Conservation (phyloP, 805 yeast genomes). For the Sugiyamaella marilandica region DNA sequence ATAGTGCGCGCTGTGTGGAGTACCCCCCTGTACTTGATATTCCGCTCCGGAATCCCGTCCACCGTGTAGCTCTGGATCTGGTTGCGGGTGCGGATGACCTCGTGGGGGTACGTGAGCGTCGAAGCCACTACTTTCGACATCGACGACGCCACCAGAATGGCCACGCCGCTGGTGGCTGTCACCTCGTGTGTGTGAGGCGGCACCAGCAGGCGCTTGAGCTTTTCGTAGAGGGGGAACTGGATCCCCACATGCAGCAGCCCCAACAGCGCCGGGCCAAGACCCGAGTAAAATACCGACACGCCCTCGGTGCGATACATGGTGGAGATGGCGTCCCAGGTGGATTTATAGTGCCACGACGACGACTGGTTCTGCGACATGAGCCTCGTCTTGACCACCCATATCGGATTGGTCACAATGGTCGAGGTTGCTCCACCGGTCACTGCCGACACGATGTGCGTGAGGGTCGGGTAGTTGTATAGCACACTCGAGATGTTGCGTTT, state of each 20-base stretch:
- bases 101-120: conserved; percentile 90
- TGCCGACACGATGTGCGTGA: conserved; percentile 52
- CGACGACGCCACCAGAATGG: conserved; percentile 57
- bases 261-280: conserved; percentile 82
- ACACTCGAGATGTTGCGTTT: conserved; percentile 47
- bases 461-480: conserved; percentile 31
- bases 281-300: conserved; percentile 73
- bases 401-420: conserved; percentile 83
- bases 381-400: conserved; percentile 96
- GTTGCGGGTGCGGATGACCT: conserved; percentile 84
- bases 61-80: conserved; percentile 45
- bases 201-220: conserved; percentile 54
- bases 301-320: conserved; percentile 83
- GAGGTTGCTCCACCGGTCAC: conserved; percentile 85
- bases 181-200: conserved; percentile 14
- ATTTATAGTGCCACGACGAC: conserved; percentile 50
- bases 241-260: conserved; percentile 93
- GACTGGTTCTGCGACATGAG: conserved; percentile 58
- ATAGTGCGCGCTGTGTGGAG: conserved; percentile 37
- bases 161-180: conserved; percentile 5
- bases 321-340: conserved; percentile 77
- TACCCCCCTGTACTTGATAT: conserved; percentile 32
- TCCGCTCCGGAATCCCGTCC: conserved; percentile 14
- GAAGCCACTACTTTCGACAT: conserved; percentile 85
- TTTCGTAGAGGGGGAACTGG: conserved; percentile 91